Percentiles rank a stretch among this genome's conserved stretches.
Evolutionary conservation across 768 basidiomycete species (phyloP).

Genomic region (Termitomyces bulborhizus): DNA sequence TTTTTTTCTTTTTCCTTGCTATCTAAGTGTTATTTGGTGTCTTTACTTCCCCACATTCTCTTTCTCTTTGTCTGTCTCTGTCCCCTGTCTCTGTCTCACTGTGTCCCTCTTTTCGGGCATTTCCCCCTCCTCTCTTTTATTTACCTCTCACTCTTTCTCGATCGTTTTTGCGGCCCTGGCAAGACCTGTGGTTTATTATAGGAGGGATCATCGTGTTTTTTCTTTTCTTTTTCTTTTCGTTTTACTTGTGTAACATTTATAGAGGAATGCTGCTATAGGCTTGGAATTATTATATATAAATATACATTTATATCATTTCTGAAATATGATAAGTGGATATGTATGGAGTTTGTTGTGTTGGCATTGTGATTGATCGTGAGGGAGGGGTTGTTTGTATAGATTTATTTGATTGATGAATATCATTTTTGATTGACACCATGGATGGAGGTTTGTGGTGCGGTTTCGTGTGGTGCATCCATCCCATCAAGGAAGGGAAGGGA

Average conservation of each 20-base stretch:
- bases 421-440: too few species aligned
- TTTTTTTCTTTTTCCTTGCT: slow-evolving; percentile 10
- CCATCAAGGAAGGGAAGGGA: too few species aligned
- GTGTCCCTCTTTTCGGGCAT: slow-evolving; percentile 19
- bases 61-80: slow-evolving; percentile 13
- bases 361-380: too few species aligned
- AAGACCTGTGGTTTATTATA: slow-evolving; percentile 19
- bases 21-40: slow-evolving; percentile 29
- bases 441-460: too few species aligned
- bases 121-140: not conserved
- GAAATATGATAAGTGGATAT: not conserved
- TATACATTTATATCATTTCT: not conserved
- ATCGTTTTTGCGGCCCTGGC: not conserved
- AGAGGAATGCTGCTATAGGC: slow-evolving; percentile 34
- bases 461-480: too few species aligned
- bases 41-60: not conserved
- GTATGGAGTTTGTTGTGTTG: too few species aligned
- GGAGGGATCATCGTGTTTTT: slow-evolving; percentile 26
- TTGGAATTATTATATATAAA: slow-evolving; percentile 18
- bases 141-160: slow-evolving; percentile 5
- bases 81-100: slow-evolving; percentile 11
- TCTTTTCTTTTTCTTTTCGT: too few species aligned
- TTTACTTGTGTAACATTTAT: slow-evolving; percentile 31
- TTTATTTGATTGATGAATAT: too few species aligned
- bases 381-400: too few species aligned